These are phyloP conservation scores for Linum lewisii DNA, from an alignment of 345 rosid genomes.

Conservation along the genomic window DNA sequence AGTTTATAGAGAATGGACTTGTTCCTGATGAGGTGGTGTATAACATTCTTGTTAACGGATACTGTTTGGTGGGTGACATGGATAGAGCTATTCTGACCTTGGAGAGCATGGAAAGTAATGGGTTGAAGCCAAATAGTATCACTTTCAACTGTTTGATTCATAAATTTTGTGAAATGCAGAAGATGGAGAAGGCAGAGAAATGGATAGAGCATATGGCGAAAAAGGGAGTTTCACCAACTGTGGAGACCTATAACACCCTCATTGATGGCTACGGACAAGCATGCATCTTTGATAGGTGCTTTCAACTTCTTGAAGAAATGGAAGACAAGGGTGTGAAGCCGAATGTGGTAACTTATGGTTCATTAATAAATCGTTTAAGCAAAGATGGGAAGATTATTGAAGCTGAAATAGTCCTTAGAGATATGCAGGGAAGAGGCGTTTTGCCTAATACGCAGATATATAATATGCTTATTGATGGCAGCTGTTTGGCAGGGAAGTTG, in stretches of 20 bases:
- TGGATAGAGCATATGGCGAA: constrained; percentile 55
- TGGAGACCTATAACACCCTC: constrained; percentile 53
- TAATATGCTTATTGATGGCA: constrained; percentile 63
- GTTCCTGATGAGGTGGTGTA: constrained; percentile 41
- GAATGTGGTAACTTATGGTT: constrained; percentile 61
- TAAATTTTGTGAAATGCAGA: constrained; percentile 44
- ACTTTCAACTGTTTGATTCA: constrained; percentile 53
- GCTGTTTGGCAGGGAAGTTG: constrained; percentile 43
- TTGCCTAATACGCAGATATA: constrained; percentile 51
- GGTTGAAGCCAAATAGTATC: constrained; percentile 45
- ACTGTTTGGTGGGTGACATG: constrained; percentile 48
- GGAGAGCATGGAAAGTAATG: constrained; percentile 44
- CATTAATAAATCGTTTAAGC: constrained; percentile 61
- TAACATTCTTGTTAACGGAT: constrained; percentile 55
- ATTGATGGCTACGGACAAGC: constrained; percentile 65
- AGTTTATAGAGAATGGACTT: constrained; percentile 36
- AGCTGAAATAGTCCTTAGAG: constrained; percentile 55
- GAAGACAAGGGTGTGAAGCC: constrained; percentile 47
- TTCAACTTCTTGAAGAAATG: constrained; percentile 69
- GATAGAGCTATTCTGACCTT: constrained; percentile 35
- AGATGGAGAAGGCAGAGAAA: constrained; percentile 51
- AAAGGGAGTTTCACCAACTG: constrained; percentile 46
- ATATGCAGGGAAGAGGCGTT: constrained; percentile 54
- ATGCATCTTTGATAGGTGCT: constrained; percentile 49
- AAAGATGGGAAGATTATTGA: constrained; percentile 63